Conservation (phyloP, 2,329 filamentous ascomycete genomes). For the Ceratocystis lukuohia region DNA sequence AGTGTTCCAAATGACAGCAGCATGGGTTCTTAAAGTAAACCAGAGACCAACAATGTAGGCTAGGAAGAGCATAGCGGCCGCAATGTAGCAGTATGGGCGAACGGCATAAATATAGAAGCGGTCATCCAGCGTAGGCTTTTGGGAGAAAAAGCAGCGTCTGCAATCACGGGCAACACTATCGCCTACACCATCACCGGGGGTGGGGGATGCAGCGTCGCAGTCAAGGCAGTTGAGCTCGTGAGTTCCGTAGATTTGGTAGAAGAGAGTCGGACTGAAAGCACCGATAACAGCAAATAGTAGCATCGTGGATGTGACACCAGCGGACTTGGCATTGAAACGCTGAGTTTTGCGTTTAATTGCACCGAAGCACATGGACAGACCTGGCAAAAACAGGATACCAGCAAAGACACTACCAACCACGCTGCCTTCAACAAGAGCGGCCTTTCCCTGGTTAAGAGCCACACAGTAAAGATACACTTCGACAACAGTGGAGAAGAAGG, state of each 20-base stretch:
- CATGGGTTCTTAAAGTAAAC: conserved; percentile 91
- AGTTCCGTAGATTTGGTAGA: conserved; percentile 97
- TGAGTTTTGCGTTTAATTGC: conserved; percentile 97
- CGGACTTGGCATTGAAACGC: conserved; percentile 91
- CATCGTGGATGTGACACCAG: conserved; percentile 96
- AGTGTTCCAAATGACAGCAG: conserved; percentile 90
- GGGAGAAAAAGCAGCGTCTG: conserved; percentile 85
- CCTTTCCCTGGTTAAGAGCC: conserved; percentile 82
- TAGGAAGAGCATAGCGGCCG: conserved; percentile 71
- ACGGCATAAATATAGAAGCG: conserved; percentile 84
- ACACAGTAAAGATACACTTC: conserved; percentile 97
- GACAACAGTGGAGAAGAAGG: conserved; percentile 94
- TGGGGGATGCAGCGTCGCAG: conserved; percentile 37
- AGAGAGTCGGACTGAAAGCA: conserved; percentile 87
- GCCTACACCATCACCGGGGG: conserved; percentile 26
- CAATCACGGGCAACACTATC: conserved; percentile 51
- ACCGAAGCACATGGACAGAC: conserved; percentile 96
- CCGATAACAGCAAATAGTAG: conserved; percentile 89
- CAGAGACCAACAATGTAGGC: conserved; percentile 88
- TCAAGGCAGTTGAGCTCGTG: conserved; percentile 82
- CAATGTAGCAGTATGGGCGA: conserved; percentile 83
- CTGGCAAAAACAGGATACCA: conserved; percentile 85
- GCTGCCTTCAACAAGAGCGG: conserved; percentile 84
- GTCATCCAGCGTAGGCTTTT: conserved; percentile 70
- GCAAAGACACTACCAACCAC: conserved; percentile 97